phyloP scores from a whole-genome alignment of 192 early-diverging fungal species.

The Cladochytrium replicatum region DNA sequence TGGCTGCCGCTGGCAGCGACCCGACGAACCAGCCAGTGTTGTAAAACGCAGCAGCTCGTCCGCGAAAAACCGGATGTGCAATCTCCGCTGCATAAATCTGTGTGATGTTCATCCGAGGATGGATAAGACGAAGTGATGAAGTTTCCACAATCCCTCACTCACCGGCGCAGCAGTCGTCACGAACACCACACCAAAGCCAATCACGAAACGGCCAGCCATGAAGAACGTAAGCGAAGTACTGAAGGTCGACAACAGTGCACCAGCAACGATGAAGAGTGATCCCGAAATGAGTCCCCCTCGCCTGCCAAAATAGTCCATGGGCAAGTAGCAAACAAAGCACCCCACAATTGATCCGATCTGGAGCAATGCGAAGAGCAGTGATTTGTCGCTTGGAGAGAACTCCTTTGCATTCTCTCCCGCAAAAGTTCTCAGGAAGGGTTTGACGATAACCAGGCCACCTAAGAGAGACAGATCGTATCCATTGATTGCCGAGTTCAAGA shows the following conservation, averaged over 20 bases:
- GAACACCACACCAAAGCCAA: slow-evolving; percentile 25
- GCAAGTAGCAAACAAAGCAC: slow-evolving; percentile 11
- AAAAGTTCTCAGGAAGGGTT: slow-evolving; percentile 4
- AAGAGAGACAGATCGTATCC: slow-evolving; percentile 19
- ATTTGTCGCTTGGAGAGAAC: neutral
- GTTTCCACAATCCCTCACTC: neutral
- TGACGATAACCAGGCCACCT: slow-evolving; percentile 4
- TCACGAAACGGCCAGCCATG: slow-evolving; percentile 18
- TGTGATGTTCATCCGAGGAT: neutral
- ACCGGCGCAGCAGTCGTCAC: slow-evolving; percentile 25
- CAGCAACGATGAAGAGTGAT: slow-evolving; percentile 13
- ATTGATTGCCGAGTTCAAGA: no score
- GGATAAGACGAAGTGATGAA: neutral
- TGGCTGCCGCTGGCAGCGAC: slow-evolving; percentile 12
- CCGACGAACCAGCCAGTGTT: slow-evolving; percentile 35
- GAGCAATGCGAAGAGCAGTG: slow-evolving; percentile 3
- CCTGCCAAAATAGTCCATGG: slow-evolving; percentile 13
- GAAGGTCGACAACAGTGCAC: slow-evolving; percentile 6
- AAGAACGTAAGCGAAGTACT: slow-evolving; percentile 13
- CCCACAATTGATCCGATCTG: slow-evolving; percentile 2
- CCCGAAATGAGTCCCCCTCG: slow-evolving; percentile 9
- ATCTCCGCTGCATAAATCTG: slow-evolving; percentile 27
- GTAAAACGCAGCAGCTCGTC: slow-evolving; percentile 24
- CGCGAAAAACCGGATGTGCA: slow-evolving; percentile 28
- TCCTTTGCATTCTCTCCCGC: slow-evolving; percentile 9